Conservation (phyloP, 306 rosid species). For the Pyrus bretschneideri region DNA sequence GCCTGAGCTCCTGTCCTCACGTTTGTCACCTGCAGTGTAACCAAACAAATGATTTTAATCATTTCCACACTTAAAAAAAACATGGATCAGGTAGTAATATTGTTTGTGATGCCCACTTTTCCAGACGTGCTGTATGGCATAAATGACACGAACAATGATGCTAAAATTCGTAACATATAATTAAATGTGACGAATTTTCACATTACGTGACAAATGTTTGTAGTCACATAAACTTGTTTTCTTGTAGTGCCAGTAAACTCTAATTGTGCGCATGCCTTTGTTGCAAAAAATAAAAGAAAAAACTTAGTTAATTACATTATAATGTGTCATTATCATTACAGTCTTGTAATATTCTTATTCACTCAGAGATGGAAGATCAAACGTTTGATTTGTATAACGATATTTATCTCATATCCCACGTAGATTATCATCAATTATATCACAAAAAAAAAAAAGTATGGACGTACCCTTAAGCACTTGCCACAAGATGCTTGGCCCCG, state of each 20-base stretch:
- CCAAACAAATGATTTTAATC: not conserved
- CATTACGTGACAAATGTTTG: not conserved
- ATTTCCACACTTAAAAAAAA: not conserved
- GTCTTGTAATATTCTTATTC: not conserved
- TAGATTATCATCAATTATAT: not conserved
- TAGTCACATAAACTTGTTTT: not conserved
- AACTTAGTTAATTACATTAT: no score
- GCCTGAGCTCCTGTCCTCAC: slow-evolving; percentile 27
- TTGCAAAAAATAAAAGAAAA: not conserved
- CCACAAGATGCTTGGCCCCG: slow-evolving; percentile 49
- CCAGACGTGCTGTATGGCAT: no score
- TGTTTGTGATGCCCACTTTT: no score
- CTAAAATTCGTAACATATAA: not conserved
- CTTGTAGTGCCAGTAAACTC: not conserved
- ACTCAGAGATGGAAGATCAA: not conserved
- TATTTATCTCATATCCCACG: not conserved
- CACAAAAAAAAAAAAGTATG: not conserved
- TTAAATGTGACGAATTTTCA: no score
- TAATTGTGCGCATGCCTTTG: not conserved
- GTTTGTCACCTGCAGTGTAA: slow-evolving; percentile 48
- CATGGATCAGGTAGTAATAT: no score
- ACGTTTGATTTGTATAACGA: not conserved
- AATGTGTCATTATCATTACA: no score
- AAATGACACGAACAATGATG: not conserved
- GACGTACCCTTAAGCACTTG: slow-evolving; percentile 43